Evolutionary conservation across 768 basidiomycete species (phyloP), one percentile per base, ranked within the genome.

Genomic region (Russula olivacea): DNA sequence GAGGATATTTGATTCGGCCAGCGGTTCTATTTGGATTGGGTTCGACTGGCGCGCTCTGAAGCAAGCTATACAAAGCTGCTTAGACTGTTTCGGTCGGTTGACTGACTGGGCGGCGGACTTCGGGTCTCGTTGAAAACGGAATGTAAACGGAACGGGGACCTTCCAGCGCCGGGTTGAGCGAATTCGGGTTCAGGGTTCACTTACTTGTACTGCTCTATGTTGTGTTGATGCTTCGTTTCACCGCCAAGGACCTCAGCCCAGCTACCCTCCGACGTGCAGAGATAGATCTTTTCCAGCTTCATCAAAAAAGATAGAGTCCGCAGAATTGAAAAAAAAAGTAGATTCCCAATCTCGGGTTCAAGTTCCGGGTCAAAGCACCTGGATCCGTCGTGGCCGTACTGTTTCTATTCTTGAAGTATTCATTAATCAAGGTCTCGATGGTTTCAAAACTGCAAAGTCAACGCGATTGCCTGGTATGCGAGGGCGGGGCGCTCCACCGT

Each of bases 401-500:
- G 51, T 56, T 64, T 45, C 63, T 45, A 55, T 32, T 64, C 34
- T 45, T 36, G 34, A 23, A 25, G 40, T 9, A 17, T 41, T 15
- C 21, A 59, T 34, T 48, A 38, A 49, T 63, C n/a, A 23, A 9
- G 23, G 23, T 12, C 23, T 55, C 52, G 34, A 41, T 53, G 30
- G 23, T 51, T 38, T 52, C 58, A 50, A 14, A 7, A 28, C 11
- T 21, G 53, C 21, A 50, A 49, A 60, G 54, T 36, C 47, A 60
- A 50, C 12, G 32, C 38, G 23, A 47, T 59, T 60, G 28, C 58
- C 58, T 10, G 21, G 48, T 25, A 55, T 55, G 48, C 48, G 45
- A 49, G 28, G 51, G 57, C 57, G 52, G 28, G 36, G 45, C 45
- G 47, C 53, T 45, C 14, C 34, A 62, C 25, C 49, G 25, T 43